Percentiles rank a stretch among this genome's conserved stretches.
Conservation (phyloP, 2,329 filamentous ascomycete species). For the Monilinia polystroma region DNA sequence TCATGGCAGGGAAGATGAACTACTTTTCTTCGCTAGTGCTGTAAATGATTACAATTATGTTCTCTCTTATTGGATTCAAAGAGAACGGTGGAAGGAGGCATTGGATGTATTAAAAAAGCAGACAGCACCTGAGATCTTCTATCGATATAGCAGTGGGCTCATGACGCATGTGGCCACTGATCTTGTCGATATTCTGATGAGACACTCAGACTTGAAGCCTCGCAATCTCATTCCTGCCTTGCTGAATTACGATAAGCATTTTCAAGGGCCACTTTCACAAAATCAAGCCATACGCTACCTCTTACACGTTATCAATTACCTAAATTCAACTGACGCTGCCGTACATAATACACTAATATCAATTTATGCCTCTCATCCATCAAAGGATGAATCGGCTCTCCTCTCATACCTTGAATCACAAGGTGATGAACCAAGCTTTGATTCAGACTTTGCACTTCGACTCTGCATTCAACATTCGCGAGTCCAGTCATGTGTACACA, state of each 20-base stretch:
- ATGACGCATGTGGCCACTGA: conserved; percentile 86
- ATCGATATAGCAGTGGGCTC: conserved; percentile 93
- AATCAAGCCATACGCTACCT: conserved; percentile 95
- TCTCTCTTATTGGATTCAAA: conserved; percentile 93
- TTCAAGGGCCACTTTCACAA: conserved; percentile 63
- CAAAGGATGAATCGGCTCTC: conserved; percentile 79
- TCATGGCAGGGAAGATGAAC: conserved; percentile 88
- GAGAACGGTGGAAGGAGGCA: conserved; percentile 87
- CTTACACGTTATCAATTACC: conserved; percentile 86
- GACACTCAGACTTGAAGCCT: conserved; percentile 80
- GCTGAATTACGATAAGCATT: conserved; percentile 86
- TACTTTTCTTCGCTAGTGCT: conserved; percentile 85
- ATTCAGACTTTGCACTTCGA: conserved; percentile 92
- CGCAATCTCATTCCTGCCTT: conserved; percentile 89
- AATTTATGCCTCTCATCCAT: conserved; percentile 85
- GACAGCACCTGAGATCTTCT: conserved; percentile 89
- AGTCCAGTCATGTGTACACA: conserved; percentile 92
- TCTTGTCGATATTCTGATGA: conserved; percentile 92
- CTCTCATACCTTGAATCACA: conserved; percentile 89
- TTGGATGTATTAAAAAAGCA: conserved; percentile 89
- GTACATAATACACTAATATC: conserved; percentile 97
- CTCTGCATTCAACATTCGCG: conserved; percentile 93
- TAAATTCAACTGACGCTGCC: conserved; percentile 76
- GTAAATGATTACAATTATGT: conserved; percentile 94
- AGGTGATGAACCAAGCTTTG: conserved; percentile 81